Base-by-base conservation (phyloP, 768 basidiomycete genomes). In the Clathrus columnatus region DNA sequence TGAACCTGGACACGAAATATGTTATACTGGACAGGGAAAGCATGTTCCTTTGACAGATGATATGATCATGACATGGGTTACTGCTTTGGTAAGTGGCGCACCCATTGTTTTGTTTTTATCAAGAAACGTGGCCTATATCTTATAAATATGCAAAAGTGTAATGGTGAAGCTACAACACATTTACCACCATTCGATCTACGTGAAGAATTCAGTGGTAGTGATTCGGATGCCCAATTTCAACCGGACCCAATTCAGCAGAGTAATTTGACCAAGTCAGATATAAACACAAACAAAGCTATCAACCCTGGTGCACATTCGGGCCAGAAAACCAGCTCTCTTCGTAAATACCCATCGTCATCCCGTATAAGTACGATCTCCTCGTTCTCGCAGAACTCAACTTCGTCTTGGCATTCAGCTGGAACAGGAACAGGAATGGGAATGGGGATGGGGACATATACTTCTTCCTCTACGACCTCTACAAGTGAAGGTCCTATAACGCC, bases 11-110 rank as follows among this genome's bases (percentile, higher is more conserved):
- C 51, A 52, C 27, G 32, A 52, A n/a, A 52, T 52, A n/a, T 52
- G 51, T 41, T 27, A 41, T 42, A 42, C 27, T 3, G 43, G 29
- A 27, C 18, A 27, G 26, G 17, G 7, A 30, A 30, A 20, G 24
- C 51, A 52, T 24, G n/a, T 41, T 21, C n/a, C 32, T 17, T 21
- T 52, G n/a, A 29, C 51, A 21, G 51, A 52, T 21, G 51, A 52
- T 41, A 36, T 41, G 20, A 52, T 52, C 20, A 41, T 36, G 29
- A 16, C 32, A 17, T 52, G 51, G 51, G 51, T 51, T 32, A 32
- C 27, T 6, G 51, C 51, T 20, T 41, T 51, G 17, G 51, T 51
- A 41, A 20, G 51, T 51, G 18, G 23, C 6, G 16, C 20, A 20
- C 7, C 16, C 17, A 10, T 47, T 50, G n/a, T 30, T 18, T 23